Conservation (phyloP, 148 eudicot species). For the Fagopyrum esculentum region DNA sequence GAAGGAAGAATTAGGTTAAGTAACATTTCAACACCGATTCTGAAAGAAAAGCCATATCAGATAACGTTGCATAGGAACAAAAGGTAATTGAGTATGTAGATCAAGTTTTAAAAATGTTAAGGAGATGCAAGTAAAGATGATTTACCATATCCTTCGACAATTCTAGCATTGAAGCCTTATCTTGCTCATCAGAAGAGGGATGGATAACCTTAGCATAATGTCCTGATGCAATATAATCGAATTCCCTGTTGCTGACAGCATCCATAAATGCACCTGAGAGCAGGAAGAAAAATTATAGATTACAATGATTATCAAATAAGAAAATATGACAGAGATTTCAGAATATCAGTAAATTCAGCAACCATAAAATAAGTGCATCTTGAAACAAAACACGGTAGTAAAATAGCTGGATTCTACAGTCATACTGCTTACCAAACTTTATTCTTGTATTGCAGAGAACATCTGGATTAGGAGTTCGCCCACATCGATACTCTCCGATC, state of each 20-base stretch:
- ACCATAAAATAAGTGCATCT: background rate
- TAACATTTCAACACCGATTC: background rate
- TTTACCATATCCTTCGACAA: constrained; percentile 77
- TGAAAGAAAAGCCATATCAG: background rate
- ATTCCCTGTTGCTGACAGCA: constrained; percentile 63
- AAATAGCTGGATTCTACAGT: background rate
- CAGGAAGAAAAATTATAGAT: background rate
- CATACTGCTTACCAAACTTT: constrained; percentile 70
- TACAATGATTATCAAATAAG: background rate
- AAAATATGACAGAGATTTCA: background rate
- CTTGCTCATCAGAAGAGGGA: constrained; percentile 27
- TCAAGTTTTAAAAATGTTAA: background rate
- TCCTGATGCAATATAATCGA: constrained; percentile 92
- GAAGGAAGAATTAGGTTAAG: background rate
- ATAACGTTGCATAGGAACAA: background rate
- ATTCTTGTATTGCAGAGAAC: constrained; percentile 96
- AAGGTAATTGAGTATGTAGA: background rate
- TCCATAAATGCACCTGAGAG: constrained; percentile 87
- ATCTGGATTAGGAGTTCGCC: constrained; percentile 98
- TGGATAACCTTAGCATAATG: constrained; percentile 90
- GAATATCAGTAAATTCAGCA: background rate
- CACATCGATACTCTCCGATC: constrained; percentile 81
- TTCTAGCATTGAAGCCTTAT: constrained; percentile 53
- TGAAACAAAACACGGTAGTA: background rate
- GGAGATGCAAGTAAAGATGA: background rate